phyloP scores from a whole-genome alignment of 2,329 filamentous ascomycete species.

The Apiospora phragmitis region DNA sequence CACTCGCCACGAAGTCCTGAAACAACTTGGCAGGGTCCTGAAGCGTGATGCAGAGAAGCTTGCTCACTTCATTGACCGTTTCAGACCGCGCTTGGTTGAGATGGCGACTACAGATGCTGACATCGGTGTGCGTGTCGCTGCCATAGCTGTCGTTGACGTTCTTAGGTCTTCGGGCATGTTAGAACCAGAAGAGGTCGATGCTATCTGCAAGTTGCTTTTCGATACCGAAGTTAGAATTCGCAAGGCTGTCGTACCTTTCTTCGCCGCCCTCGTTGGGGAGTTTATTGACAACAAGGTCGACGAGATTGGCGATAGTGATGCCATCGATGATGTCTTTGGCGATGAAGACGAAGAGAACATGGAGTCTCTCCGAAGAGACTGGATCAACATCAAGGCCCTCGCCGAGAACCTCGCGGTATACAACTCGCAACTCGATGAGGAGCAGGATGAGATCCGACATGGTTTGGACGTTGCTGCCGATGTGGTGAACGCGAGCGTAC shows the following conservation, averaged over 20 bases:
- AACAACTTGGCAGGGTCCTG: conserved; percentile 78
- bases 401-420: conserved; percentile 82
- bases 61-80: conserved; percentile 90
- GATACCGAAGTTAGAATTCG: conserved; percentile 83
- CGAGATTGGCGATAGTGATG: conserved; percentile 78
- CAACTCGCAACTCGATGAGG: conserved; percentile 67
- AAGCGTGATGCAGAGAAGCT: conserved; percentile 79
- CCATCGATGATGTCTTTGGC: conserved; percentile 72
- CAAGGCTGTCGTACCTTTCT: conserved; percentile 88
- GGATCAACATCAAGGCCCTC: conserved; percentile 90
- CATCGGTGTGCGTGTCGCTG: conserved; percentile 73
- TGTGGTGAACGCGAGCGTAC: conserved; percentile 61
- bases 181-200: conserved; percentile 88
- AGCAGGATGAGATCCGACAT: conserved; percentile 48
- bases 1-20: conserved; percentile 82
- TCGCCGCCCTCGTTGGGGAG: conserved; percentile 83
- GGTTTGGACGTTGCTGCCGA: conserved; percentile 51
- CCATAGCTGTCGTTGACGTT: conserved; percentile 79
- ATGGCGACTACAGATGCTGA: conserved; percentile 89
- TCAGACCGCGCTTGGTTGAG: conserved; percentile 83
- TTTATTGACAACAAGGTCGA: conserved; percentile 78
- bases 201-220: conserved; percentile 83
- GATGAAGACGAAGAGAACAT: conserved; percentile 74
- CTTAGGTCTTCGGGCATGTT: conserved; percentile 83
- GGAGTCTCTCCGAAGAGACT: conserved; percentile 74